Evolutionary conservation across 108 stramenopile genomes (phyloP), one percentile per base, ranked within the genome.

Genomic region (Craspedostauros australis): DNA sequence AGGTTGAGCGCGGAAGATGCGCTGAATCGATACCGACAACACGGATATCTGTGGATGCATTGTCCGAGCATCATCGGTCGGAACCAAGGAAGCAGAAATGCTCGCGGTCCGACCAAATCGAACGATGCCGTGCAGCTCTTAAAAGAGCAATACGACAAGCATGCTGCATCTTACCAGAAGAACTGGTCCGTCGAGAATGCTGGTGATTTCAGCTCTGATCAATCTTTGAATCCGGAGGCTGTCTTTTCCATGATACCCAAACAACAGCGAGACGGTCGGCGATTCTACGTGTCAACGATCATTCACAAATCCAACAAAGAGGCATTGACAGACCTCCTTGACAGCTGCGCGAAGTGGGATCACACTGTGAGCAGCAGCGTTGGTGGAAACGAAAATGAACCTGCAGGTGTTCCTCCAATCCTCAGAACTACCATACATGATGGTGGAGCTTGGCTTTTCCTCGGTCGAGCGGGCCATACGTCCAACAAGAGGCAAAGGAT

Each of bases 201-300:
- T 5, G 50, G 50, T 39, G 42, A 50, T 34, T 48, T 4, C 33
- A 20, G 8, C 23, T 20, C 7, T 31, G 30, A 28, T 12, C 3
- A 34, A 22, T 32, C 37, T 12, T 2, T 41, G 14, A 21, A n/a
- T 21, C 20, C 40, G 22, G 21, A 16, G 15, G 18, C 19, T 8
- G 36, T 37, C 0, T 51, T 51, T 18, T 21, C 23, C 7, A 15
- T 22, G 21, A 43, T 8, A 14, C 4, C 28, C n/a, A 15, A 27
- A 60, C 49, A 4, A 36, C 37, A 4, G 16, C 29, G 22, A 39
- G 25, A 1, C 21, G 18, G 2, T 14, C 22, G 22, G 11, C 41
- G 39, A 15, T 61, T 52, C 43, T 61, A 61, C 27, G 50, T 42
- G 21, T 61, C 60, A 16, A 61, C 50, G 15, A 61, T 61, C 11